Conservation (phyloP, 2,329 filamentous ascomycete species). For the Ophiostoma quercus region DNA sequence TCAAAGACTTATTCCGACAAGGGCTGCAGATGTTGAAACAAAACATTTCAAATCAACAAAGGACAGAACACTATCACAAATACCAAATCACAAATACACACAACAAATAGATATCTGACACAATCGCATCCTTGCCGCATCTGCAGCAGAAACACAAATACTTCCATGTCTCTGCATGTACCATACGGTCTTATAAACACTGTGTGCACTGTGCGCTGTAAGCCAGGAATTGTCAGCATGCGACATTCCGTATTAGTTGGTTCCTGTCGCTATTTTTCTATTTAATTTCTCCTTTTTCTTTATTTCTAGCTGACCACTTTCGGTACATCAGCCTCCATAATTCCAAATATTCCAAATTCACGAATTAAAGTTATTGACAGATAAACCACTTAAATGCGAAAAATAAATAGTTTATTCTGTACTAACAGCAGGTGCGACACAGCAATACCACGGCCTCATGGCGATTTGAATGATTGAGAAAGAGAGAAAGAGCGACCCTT, state of each 20-base stretch:
- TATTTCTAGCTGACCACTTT: neutral
- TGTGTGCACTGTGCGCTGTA: neutral
- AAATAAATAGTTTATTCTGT: neutral
- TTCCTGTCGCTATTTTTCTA: neutral
- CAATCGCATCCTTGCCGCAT: neutral
- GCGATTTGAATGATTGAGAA: neutral
- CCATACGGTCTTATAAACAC: neutral
- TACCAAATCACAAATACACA: neutral
- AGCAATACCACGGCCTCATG: constrained; percentile 8
- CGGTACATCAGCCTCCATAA: constrained; percentile 10
- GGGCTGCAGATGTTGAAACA: neutral
- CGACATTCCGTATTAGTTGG: constrained; percentile 1
- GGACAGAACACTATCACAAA: neutral
- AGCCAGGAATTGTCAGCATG: neutral
- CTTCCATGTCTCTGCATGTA: neutral
- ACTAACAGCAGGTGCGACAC: constrained; percentile 7
- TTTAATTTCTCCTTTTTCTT: neutral
- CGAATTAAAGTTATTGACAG: neutral
- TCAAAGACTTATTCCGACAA: neutral
- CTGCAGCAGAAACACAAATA: constrained; percentile 10
- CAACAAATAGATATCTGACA: neutral
- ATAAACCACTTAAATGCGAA: neutral
- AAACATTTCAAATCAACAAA: neutral
- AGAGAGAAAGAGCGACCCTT: neutral
- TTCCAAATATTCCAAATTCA: constrained; percentile 15